Percentiles rank a stretch among this genome's conserved stretches.
Evolutionary conservation across 208 protist species (phyloP).

Genomic region (Wallacemonas sp.): DNA sequence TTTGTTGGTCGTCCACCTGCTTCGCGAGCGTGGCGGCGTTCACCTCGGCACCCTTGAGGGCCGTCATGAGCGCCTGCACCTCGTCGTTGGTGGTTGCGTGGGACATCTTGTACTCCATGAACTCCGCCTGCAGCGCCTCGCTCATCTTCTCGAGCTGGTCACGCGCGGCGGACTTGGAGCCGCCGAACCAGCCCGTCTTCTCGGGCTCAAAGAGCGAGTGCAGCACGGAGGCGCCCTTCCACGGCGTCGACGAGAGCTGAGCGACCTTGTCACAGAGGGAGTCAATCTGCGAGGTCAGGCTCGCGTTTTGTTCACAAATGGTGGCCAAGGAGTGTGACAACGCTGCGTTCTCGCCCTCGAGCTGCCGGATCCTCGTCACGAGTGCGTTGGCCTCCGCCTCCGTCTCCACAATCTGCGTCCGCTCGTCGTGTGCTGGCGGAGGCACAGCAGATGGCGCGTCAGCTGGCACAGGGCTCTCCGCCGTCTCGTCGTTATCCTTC

Average conservation of each 20-base stretch:
- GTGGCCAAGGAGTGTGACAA: slow-evolving; percentile 65
- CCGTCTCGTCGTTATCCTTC: slow-evolving; percentile 4
- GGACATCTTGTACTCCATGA: slow-evolving; percentile 64
- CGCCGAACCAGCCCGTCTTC: slow-evolving; percentile 82
- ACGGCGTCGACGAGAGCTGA: slow-evolving; percentile 33
- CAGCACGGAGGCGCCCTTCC: slow-evolving; percentile 56
- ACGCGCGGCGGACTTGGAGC: slow-evolving; percentile 59
- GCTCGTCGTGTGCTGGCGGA: neutral
- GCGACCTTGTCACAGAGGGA: slow-evolving; percentile 47
- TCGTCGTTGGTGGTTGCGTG: slow-evolving; percentile 85
- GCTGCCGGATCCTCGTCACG: slow-evolving; percentile 59
- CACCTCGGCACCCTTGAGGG: slow-evolving; percentile 57
- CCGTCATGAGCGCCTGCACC: slow-evolving; percentile 68
- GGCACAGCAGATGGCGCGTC: neutral
- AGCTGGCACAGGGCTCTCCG: neutral
- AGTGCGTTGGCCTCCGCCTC: slow-evolving; percentile 60
- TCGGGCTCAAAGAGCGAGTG: slow-evolving; percentile 77
- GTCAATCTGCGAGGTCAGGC: slow-evolving; percentile 40
- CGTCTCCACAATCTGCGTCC: slow-evolving; percentile 48
- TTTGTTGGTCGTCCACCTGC: slow-evolving; percentile 66
- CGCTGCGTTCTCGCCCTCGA: slow-evolving; percentile 62
- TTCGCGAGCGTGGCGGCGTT: slow-evolving; percentile 61
- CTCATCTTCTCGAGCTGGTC: slow-evolving; percentile 68
- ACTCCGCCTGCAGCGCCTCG: slow-evolving; percentile 73
- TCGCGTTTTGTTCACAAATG: slow-evolving; percentile 83